A percentile compares a stretch with the other conserved stretches of the same genome.
Conservation (phyloP, 306 rosid genomes). For the Astragalus membranaceus region DNA sequence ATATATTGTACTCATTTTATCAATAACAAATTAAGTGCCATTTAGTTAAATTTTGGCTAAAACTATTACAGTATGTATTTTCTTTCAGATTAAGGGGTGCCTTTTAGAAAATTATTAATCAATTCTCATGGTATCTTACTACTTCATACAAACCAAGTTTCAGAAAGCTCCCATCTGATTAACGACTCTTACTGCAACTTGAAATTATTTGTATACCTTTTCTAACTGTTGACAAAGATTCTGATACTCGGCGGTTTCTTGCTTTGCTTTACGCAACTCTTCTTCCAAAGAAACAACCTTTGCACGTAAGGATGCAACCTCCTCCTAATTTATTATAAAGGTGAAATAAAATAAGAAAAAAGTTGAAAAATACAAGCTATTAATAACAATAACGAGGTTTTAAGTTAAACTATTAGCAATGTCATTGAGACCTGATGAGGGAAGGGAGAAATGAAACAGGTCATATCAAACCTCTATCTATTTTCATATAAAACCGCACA, state of each 20-base stretch:
- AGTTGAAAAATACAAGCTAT: background rate
- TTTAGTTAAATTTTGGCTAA: background rate
- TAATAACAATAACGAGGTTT: constrained; percentile 8
- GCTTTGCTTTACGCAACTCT: constrained; percentile 69
- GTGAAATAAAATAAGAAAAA: constrained; percentile 4
- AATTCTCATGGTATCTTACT: background rate
- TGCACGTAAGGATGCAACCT: constrained; percentile 54
- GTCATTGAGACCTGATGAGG: background rate
- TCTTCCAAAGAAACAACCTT: constrained; percentile 74
- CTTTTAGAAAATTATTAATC: background rate
- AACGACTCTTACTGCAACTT: background rate
- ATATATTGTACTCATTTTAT: background rate
- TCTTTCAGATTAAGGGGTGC: background rate
- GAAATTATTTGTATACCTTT: constrained; percentile 44
- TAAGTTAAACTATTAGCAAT: background rate
- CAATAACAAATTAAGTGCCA: background rate
- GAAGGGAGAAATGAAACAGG: background rate
- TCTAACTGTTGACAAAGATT: constrained; percentile 49
- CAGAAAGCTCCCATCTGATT: background rate
- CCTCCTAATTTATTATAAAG: constrained; percentile 56
- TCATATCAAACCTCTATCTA: constrained; percentile 5
- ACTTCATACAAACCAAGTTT: background rate
- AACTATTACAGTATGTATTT: background rate
- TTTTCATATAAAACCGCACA: constrained; percentile 6
- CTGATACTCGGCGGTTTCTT: constrained; percentile 59